Conservation (phyloP, 148 eudicot genomes). For the Talinum fruticosum region DNA sequence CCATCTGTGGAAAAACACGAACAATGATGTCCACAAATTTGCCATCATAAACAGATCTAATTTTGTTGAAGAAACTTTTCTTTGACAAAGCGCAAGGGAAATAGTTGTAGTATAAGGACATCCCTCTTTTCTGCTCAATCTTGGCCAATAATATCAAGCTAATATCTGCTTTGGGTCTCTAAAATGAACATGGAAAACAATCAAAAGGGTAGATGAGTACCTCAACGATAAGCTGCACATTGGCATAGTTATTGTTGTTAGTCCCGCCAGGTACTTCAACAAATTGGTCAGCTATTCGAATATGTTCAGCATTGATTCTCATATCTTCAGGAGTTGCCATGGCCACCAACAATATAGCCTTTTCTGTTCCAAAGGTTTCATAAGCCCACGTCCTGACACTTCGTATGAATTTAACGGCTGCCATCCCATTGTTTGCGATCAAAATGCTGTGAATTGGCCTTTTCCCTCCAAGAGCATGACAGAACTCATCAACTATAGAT, state of each 20-base stretch:
- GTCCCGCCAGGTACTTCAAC: conserved; percentile 99
- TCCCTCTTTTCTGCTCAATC: background rate
- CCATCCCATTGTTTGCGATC: conserved; percentile 99
- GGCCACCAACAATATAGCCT: conserved; percentile 92
- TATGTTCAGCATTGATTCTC: conserved; percentile 98
- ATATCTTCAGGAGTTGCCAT: conserved; percentile 99
- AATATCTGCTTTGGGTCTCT: background rate
- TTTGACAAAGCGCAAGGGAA: background rate
- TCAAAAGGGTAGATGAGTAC: conserved; percentile 26
- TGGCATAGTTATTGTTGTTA: conserved; percentile 96
- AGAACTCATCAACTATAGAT: conserved; percentile 72
- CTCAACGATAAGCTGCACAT: conserved; percentile 99
- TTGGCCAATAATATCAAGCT: background rate
- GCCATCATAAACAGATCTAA: background rate
- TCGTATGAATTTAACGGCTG: conserved; percentile 95
- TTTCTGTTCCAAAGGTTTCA: conserved; percentile 93
- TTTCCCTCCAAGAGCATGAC: conserved; percentile 78
- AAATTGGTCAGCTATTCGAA: conserved; percentile 96
- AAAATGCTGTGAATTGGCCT: conserved; percentile 86
- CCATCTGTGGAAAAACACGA: conserved; percentile 51
- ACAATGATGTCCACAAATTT: background rate
- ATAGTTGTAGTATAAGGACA: background rate
- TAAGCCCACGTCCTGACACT: conserved; percentile 95
- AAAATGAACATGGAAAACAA: background rate
- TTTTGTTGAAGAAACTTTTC: background rate